phyloP scores from a whole-genome alignment of 164 flowering plant genomes.

The Kalanchoe fedtschenkoi region DNA sequence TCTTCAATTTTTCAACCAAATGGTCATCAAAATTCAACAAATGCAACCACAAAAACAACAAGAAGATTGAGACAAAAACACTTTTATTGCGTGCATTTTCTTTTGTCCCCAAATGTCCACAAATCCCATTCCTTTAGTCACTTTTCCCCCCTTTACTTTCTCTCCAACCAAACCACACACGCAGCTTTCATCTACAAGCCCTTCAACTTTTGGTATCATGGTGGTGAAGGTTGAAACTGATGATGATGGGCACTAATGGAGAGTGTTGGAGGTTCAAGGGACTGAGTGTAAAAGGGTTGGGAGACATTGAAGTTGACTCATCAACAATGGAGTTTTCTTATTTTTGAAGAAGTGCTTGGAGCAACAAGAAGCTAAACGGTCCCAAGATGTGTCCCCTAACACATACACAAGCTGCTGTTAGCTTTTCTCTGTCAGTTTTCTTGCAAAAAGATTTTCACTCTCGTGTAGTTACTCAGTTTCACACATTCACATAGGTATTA shows the following conservation, averaged over 20 bases:
- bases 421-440: no score
- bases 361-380: not conserved
- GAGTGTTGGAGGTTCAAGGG: slow-evolving; percentile 26
- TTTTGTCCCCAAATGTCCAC: slow-evolving; percentile 13
- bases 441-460: no score
- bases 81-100: slow-evolving; percentile 28
- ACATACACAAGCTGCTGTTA: no score
- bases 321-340: slow-evolving; percentile 27
- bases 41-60: not conserved
- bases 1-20: slow-evolving; percentile 1
- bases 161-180: slow-evolving; percentile 6
- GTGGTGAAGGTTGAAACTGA: not conserved
- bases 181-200: not conserved
- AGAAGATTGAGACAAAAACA: slow-evolving; percentile 13
- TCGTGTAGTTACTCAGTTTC: no score
- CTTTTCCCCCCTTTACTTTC: slow-evolving; percentile 3
- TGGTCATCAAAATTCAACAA: not conserved
- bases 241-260: slow-evolving; percentile 21
- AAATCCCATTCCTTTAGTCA: not conserved
- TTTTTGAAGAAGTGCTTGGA: not conserved
- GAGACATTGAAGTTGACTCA: slow-evolving; percentile 40
- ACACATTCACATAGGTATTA: no score
- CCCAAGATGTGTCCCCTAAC: not conserved
- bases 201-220: not conserved
- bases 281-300: slow-evolving; percentile 9